These are phyloP conservation scores for Taiwanofungus camphoratus DNA, from an alignment of 1,284 basidiomycete species.

Conservation along the genomic window DNA sequence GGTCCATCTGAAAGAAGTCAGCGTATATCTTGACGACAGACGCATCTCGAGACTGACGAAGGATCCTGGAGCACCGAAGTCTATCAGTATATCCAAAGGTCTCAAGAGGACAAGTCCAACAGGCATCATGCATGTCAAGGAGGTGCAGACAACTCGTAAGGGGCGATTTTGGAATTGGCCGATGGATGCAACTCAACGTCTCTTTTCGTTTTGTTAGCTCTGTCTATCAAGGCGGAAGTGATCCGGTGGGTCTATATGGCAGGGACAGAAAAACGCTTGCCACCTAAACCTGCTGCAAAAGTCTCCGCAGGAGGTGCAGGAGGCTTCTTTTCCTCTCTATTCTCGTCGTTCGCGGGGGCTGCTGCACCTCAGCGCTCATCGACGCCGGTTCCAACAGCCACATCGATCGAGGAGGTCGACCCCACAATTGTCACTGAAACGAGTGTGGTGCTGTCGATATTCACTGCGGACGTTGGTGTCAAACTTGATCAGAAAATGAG, in stretches of 20 bases:
- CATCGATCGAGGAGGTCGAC: conserved; percentile 41
- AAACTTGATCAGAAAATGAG: conserved; percentile 68
- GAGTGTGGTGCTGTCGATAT: conserved; percentile 76
- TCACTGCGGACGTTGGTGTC: conserved; percentile 78
- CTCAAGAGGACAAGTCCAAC: conserved; percentile 42
- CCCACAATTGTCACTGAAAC: conserved; percentile 53
- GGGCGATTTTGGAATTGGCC: conserved; percentile 4
- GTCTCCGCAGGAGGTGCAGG: conserved; percentile 30
- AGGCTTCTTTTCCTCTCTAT: conserved; percentile 78
- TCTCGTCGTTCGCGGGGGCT: conserved; percentile 53
- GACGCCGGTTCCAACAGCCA: conserved; percentile 37
- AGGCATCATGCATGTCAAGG: conserved; percentile 63
- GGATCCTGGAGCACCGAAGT: conserved; percentile 50
- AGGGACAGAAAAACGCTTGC: conserved; percentile 56
- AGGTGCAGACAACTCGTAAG: conserved; percentile 63
- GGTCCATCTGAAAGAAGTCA: conserved; percentile 71
- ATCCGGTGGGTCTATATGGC: conserved; percentile 78
- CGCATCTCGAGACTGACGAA: conserved; percentile 76
- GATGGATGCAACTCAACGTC: conserved; percentile 2
- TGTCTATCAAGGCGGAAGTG: conserved; percentile 80
- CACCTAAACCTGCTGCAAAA: conserved; percentile 25
- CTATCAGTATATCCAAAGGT: conserved; percentile 51
- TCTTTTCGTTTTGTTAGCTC: conserved; percentile 36
- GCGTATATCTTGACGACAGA: conserved; percentile 76
- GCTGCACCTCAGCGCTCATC: conserved; percentile 35